Evolutionary conservation across 768 basidiomycete species (phyloP), one percentile per base, ranked within the genome.

Genomic region (Tubosaeta sp.): DNA sequence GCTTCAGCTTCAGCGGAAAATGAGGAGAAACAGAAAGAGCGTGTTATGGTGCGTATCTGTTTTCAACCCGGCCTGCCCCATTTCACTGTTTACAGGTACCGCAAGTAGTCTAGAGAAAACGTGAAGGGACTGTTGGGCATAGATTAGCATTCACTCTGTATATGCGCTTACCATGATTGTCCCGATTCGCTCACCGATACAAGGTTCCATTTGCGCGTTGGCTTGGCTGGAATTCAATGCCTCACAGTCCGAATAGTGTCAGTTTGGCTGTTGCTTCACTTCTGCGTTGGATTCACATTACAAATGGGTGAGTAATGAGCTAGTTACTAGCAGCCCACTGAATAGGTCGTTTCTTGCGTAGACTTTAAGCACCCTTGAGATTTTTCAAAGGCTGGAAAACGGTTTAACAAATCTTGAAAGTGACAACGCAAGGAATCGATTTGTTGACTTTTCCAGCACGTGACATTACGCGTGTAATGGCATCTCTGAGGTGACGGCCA

Each of bases 1-100:
- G 92, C 80, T 97, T 41, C 94, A 97, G 68, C 80, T 97, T 44
- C 94, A 96, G 71, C 84, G 94, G 50, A 97, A 98, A 78, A 96
- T 96, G 90, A 76, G 93, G 61, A 79, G 84, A 63, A 89, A 81
- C 71, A 76, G 94, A 63, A 90, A 90, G 73, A 82, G 84, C 39
- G 87, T 94, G 12, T 73, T 91, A 45, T 97, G 94, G 94, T 94
- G 63, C 48, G 73, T 62, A 9, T 40, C 31, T 24, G 12, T 7
- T 27, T 30, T 24, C 30, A 30, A 21, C 19, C 25, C n/a, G 13
- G 14, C 11, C 27, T 12, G 1, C 35, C 32, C 25, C 18, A 34
- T 44, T 40, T 58, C 49, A 50, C 45, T 16, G 22, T 44, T 27
- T 22, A 1, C 30, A 66, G 64, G 62, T 66, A 68, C 42, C 66